phyloP scores from a whole-genome alignment of 2,329 filamentous ascomycete species.

The Penicillium nordicum region DNA sequence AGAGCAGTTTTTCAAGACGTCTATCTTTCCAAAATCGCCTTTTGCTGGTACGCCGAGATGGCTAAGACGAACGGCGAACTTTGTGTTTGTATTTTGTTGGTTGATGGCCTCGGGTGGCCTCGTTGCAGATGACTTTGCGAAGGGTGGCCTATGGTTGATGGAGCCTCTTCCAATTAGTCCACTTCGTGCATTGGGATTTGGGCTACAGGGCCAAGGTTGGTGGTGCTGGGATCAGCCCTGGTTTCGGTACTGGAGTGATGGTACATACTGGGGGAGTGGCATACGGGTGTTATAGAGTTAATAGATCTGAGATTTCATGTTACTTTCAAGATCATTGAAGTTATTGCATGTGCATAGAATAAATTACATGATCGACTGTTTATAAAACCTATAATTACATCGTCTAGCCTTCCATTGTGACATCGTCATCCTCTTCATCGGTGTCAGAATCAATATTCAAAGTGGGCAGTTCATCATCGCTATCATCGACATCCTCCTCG shows the following conservation, averaged over 20 bases:
- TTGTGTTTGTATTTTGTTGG: slow-evolving; percentile 63
- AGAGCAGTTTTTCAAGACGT: slow-evolving; percentile 49
- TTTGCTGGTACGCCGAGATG: slow-evolving; percentile 43
- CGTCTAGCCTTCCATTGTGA: slow-evolving; percentile 24
- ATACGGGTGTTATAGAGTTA: slow-evolving; percentile 29
- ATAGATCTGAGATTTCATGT: neutral
- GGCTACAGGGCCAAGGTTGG: slow-evolving; percentile 58
- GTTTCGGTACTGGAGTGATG: slow-evolving; percentile 58
- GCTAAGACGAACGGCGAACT: slow-evolving; percentile 55
- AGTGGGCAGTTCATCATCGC: slow-evolving; percentile 50
- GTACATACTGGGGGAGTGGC: slow-evolving; percentile 63
- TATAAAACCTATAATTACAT: slow-evolving; percentile 1
- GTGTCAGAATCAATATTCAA: slow-evolving; percentile 49
- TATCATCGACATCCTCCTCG: slow-evolving; percentile 37
- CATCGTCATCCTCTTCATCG: slow-evolving; percentile 43
- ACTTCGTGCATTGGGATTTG: slow-evolving; percentile 64
- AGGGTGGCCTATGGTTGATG: slow-evolving; percentile 71
- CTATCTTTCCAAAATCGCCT: slow-evolving; percentile 34
- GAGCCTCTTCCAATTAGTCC: slow-evolving; percentile 77
- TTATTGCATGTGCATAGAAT: neutral
- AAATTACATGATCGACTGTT: neutral
- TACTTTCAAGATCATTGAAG: neutral
- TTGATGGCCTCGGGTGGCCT: slow-evolving; percentile 62
- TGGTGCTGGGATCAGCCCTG: slow-evolving; percentile 63
- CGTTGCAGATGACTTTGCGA: slow-evolving; percentile 73